Evolutionary conservation across 1,284 basidiomycete genomes (phyloP).

Genomic region (Boletus semigastroideus): DNA sequence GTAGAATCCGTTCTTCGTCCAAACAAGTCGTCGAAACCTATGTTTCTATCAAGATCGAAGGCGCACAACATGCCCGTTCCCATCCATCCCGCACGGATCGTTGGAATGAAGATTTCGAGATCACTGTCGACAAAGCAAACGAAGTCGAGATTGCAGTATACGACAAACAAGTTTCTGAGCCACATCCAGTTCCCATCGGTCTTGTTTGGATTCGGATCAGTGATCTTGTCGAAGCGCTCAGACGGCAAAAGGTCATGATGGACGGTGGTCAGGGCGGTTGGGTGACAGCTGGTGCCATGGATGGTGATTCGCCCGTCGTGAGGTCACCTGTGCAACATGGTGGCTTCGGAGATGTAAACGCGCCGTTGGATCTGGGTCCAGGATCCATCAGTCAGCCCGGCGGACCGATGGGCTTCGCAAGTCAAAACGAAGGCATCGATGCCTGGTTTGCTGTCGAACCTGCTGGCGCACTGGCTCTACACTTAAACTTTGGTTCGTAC

Average conservation of each 20-base stretch:
- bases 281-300: slow-evolving; percentile 90
- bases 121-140: slow-evolving; percentile 96
- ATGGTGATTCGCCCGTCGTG: slow-evolving; percentile 48
- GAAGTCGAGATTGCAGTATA: slow-evolving; percentile 98
- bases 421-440: slow-evolving; percentile 78
- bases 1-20: slow-evolving; percentile 68
- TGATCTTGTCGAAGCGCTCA: slow-evolving; percentile 92
- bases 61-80: slow-evolving; percentile 89
- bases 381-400: slow-evolving; percentile 26
- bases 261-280: slow-evolving; percentile 87
- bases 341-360: slow-evolving; percentile 53
- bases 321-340: slow-evolving; percentile 39
- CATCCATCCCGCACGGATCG: slow-evolving; percentile 92
- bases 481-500: slow-evolving; percentile 85
- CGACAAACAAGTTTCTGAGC: slow-evolving; percentile 84
- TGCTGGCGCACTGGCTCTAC: slow-evolving; percentile 87
- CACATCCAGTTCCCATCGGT: slow-evolving; percentile 86
- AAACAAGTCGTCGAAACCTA: slow-evolving; percentile 85
- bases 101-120: slow-evolving; percentile 98
- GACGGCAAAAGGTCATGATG: slow-evolving; percentile 88
- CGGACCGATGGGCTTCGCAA: slow-evolving; percentile 31
- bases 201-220: slow-evolving; percentile 95
- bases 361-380: slow-evolving; percentile 51
- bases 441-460: slow-evolving; percentile 99
- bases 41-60: slow-evolving; percentile 95